Evolutionary conservation across 257 asterid species (phyloP), one percentile per base, ranked within the genome.

Genomic region (Verbena officinalis): DNA sequence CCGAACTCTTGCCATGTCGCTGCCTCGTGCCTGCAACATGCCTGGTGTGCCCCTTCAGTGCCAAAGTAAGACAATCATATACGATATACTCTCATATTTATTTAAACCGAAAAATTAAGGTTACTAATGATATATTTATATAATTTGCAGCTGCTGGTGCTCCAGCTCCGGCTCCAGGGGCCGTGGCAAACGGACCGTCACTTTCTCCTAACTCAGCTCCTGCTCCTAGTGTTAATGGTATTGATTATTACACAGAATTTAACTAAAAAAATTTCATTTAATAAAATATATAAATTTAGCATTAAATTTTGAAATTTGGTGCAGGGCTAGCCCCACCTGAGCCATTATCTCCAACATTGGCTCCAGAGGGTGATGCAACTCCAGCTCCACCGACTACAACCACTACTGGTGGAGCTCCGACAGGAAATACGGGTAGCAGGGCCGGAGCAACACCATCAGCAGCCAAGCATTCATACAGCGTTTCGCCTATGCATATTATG

Each of bases 1-100:
- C 48, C 89, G 65, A 21, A 80, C 83, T 20, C 76, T 81, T 0
- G 93, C 96, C 5, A 20, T 87, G 22, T 74, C 92, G 36, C 85
- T 88, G n/a, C 96, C 97, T 0, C 81, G 80, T 33, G 87, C 91
- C 16, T 91, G 97, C 73, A 91, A 81, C 48, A 72, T 61, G 77
- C 77, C 81, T 22, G 89, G 88, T 10, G 91, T 88, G 10, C 85
- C 95, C 36, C 57, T 87, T 58, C 95, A 82, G 52, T 90, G 96
- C 89, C 74, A 74, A 82, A 87, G 97, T 90, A 5, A 1, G 36
- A 5, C 19, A 3, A 40, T 15, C 5, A 49, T 17, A 12, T 42
- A 53, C 34, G 4, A 14, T 38, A 23, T n/a, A n/a, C n/a, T n/a
- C n/a, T n/a, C n/a, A n/a, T n/a, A 9, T 40, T 19, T 3, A 61